Evolutionary conservation across 164 flowering plant genomes (phyloP), one percentile per base, ranked within the genome.

Genomic region (Umbellularia californica): DNA sequence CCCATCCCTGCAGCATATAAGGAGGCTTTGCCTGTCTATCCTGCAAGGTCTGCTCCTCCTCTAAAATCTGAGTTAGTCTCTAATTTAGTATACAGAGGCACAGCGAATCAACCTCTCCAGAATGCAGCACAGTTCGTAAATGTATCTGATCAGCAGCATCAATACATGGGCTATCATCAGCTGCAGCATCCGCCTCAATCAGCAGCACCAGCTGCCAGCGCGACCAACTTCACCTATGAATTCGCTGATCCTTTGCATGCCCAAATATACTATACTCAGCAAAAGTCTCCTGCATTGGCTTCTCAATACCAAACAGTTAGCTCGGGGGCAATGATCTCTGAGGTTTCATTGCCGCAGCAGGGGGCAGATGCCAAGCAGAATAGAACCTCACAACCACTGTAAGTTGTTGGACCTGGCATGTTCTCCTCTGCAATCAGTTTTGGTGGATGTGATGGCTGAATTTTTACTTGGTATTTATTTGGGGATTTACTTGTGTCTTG

Each of bases 231-330:
- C 79, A 82, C 82, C 2, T 94, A 86, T 74, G 94, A 90, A 67
- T 88, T 41, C 70, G 50, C 87, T 1, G 90, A 92, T 80, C 87
- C 93, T 66, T 67, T 86, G 47, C 92, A 88, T 77, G 82, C 85
- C 2, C 92, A 87, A 77, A 81, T 92, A 58, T 92, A 90, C 80
- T 92, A 85, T 55, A 78, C 92, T 35, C 96, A 88, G 81, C 84
- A 89, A 20, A 28, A 79, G 75, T 74, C 84, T 23, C 80, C 88
- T 11, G 77, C 87, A 69, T 76, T 85, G 74, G 82, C 93, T 81
- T 75, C 90, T 75, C 93, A 90, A 69, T 90, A 92, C 76, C 98
- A 91, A 77, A 89, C 95, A 60, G 82, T 87, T 86, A 82, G 82
- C 9, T 80, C 87, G 20, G 84, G 85, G 15, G 81, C 86, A 47